phyloP scores from a whole-genome alignment of 768 basidiomycete genomes.

The Leccinum subtestaceum region DNA sequence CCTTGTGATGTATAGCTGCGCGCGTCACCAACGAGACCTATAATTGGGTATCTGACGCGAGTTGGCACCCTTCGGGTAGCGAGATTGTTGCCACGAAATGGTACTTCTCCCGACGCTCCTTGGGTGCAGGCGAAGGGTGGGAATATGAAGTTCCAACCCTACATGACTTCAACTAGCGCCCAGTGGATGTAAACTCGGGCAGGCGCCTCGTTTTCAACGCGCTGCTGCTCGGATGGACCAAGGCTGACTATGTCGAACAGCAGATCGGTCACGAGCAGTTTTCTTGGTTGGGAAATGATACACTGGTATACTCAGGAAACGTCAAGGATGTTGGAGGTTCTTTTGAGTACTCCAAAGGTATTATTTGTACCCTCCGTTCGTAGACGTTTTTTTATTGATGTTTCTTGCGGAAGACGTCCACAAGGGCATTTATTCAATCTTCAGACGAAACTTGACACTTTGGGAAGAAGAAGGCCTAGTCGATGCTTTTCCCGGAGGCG shows the following conservation, averaged over 20 bases:
- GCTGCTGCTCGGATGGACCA: slow-evolving; percentile 60
- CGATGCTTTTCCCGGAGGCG: slow-evolving; percentile 62
- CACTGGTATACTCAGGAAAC: slow-evolving; percentile 66
- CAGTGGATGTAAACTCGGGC: slow-evolving; percentile 43
- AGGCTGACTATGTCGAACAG: slow-evolving; percentile 58
- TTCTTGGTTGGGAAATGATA: slow-evolving; percentile 57
- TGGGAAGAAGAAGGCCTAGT: slow-evolving; percentile 52
- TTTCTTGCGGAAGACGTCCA: slow-evolving; percentile 52
- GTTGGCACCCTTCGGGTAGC: slow-evolving; percentile 64
- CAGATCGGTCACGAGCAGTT: slow-evolving; percentile 76
- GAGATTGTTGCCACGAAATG: slow-evolving; percentile 74
- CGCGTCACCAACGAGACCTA: slow-evolving; percentile 73
- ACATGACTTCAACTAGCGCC: slow-evolving; percentile 10
- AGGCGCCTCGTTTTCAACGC: slow-evolving; percentile 52
- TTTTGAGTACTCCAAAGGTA: slow-evolving; percentile 69
- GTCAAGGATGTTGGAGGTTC: slow-evolving; percentile 43
- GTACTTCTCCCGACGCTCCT: slow-evolving; percentile 63
- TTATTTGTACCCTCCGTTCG: not conserved
- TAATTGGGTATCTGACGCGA: slow-evolving; percentile 65
- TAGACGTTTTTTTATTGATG: not conserved
- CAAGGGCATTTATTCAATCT: slow-evolving; percentile 68
- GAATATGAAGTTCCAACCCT: slow-evolving; percentile 50
- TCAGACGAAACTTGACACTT: slow-evolving; percentile 60
- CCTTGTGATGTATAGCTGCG: slow-evolving; percentile 28
- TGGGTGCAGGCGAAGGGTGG: slow-evolving; percentile 76